These are phyloP conservation scores for Penicillium paradoxum DNA, from an alignment of 495 filamentous ascomycete species.

Conservation along the genomic window DNA sequence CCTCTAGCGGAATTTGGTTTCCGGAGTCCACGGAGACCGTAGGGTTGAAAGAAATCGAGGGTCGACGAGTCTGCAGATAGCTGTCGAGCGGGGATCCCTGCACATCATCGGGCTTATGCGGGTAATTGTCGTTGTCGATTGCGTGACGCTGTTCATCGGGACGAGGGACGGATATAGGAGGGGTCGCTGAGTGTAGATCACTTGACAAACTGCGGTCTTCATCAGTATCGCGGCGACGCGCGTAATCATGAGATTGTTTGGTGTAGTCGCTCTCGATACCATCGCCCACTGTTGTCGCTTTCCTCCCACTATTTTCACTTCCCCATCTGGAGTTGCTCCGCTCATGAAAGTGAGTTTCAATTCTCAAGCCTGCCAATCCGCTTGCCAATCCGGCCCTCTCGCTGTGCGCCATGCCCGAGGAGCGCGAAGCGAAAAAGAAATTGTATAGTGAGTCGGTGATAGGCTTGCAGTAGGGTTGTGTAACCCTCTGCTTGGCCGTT, in stretches of 20 bases:
- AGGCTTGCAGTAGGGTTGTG: conserved; percentile 25
- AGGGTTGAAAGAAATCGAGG: conserved; percentile 43
- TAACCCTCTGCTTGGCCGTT: conserved; percentile 19
- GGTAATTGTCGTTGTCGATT: conserved; percentile 26
- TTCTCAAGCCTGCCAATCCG: conserved; percentile 36
- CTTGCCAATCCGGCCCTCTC: conserved; percentile 21
- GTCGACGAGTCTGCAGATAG: conserved; percentile 37
- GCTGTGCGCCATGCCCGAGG: conserved; percentile 39
- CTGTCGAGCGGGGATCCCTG: conserved; percentile 39
- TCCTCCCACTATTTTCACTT: conserved; percentile 22
- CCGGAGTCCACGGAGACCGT: conserved; percentile 37
- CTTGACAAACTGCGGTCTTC: conserved; percentile 42
- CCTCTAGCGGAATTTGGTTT: conserved; percentile 32
- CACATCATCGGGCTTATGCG: conserved; percentile 42
- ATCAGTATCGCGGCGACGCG: conserved; percentile 43
- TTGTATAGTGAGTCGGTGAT: conserved; percentile 12
- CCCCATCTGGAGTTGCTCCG: conserved; percentile 25
- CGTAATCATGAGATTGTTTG: conserved; percentile 39
- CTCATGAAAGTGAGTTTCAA: conserved; percentile 38
- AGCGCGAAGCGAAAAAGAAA: conserved; percentile 10
- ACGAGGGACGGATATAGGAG: conserved; percentile 45
- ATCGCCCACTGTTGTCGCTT: conserved; percentile 30
- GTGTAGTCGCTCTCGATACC: conserved; percentile 44
- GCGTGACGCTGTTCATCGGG: conserved; percentile 25
- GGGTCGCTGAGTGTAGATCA: conserved; percentile 43